These are phyloP conservation scores for Plasmodium coatneyi DNA, from an alignment of 169 alveolate species.

Conservation along the genomic window DNA sequence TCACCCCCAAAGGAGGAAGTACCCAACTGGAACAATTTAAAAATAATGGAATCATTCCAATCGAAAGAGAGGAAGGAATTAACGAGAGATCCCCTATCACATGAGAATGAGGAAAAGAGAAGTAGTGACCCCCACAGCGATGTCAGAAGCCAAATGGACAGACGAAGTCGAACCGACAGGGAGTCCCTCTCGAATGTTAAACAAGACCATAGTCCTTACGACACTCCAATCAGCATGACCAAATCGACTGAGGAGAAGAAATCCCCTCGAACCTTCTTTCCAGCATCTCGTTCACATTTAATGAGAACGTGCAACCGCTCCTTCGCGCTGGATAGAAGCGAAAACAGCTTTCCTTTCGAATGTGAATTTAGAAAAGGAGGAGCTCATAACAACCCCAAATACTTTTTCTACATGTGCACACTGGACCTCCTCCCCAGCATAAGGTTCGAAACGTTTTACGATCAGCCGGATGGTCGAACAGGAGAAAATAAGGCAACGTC, in stretches of 20 bases:
- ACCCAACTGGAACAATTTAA: neutral
- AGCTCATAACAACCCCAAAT: neutral
- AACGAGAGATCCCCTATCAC: neutral
- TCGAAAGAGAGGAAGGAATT: too few species aligned
- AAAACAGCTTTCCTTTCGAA: neutral
- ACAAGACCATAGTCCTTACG: neutral
- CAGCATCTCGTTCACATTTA: neutral
- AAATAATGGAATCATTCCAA: neutral
- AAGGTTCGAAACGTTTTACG: conserved; percentile 54
- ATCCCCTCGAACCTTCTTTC: neutral
- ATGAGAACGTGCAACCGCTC: neutral
- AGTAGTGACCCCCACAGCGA: neutral
- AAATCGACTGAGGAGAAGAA: neutral
- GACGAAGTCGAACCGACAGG: neutral
- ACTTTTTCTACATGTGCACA: conserved; percentile 70
- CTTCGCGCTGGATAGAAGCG: neutral
- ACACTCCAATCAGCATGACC: neutral
- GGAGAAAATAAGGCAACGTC: neutral
- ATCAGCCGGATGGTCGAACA: neutral
- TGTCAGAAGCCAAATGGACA: neutral
- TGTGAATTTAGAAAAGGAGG: neutral
- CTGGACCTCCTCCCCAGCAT: conserved; percentile 54
- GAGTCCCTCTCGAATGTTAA: neutral
- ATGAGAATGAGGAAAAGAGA: neutral
- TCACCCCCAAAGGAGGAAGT: neutral